Base-by-base conservation (phyloP, 139 green algal species). In the Mesotaenium endlicherianum region DNA sequence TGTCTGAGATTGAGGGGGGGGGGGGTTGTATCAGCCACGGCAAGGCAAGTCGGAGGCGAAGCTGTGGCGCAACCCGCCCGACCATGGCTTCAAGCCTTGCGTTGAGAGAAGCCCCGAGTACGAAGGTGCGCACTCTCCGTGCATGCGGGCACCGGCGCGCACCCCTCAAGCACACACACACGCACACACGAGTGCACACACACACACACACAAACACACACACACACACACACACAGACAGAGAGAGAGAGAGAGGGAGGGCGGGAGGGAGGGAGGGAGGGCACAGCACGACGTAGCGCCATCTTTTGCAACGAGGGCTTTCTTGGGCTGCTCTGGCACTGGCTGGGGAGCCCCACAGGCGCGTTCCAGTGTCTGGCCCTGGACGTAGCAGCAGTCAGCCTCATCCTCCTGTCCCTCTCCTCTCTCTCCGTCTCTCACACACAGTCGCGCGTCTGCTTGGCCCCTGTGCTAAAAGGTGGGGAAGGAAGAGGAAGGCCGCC, bases 51-150 rank as follows among this genome's bases (percentile, higher is more conserved):
- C 20, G 20, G 50, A 20, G 50, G 64, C 64, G 16, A 75, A 42
- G 49, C 41, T 80, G 26, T 80, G 71, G 71, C 31, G 40, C 3
- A 60, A 60, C 41, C 47, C 49, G 1, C 47, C 71, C 14, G 20
- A 30, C 34, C 31, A 69, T 47, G 71, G 71, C 6, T 80, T 69
- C 1, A 31, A 70, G 49, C 71, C 71, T 2, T 80, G 71, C 41
- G 36, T 67, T 20, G 71, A 80, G 31, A 26, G 31, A 1, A 80
- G 71, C 0, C 20, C n/a, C n/a, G 41, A 70, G n/a, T 80, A 47
- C 42, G 72, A 68, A 80, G 71, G 71, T 80, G 49, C 0, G 34
- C 31, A 31, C 50, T 75, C 14, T 40, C 36, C 36, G 14, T 40
- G 64, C 17, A 75, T 50, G 50, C 50, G 26, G 50, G 50, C 50